phyloP scores from a whole-genome alignment of 805 yeast genomes.

The Candida michaelii region DNA sequence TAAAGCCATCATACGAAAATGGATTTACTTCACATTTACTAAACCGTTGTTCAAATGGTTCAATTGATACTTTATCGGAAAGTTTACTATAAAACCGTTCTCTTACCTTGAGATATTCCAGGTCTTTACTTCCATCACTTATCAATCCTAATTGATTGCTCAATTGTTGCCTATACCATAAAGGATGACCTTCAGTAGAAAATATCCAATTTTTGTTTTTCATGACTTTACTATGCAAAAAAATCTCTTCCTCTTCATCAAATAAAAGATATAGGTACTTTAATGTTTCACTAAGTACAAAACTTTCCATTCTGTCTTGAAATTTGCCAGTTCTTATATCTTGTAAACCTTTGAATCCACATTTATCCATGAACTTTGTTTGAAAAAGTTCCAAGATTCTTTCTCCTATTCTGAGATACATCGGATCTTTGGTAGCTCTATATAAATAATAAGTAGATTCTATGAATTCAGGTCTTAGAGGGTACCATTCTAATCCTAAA shows the following conservation, averaged over 20 bases:
- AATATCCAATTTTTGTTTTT: slow-evolving; percentile 53
- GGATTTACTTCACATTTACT: slow-evolving; percentile 34
- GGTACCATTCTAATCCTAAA: slow-evolving; percentile 81
- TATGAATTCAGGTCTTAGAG: slow-evolving; percentile 86
- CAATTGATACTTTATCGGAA: background rate
- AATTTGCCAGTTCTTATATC: slow-evolving; percentile 60
- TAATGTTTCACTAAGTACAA: slow-evolving; percentile 82
- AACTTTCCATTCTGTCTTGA: slow-evolving; percentile 89
- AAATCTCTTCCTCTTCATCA: slow-evolving; percentile 57
- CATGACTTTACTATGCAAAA: slow-evolving; percentile 35
- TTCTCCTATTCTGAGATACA: slow-evolving; percentile 75
- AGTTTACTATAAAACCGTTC: background rate
- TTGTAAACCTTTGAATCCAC: slow-evolving; percentile 81
- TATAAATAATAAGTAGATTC: slow-evolving; percentile 86
- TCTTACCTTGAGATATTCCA: background rate
- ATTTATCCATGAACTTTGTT: slow-evolving; percentile 51
- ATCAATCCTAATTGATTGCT: background rate
- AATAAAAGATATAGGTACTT: slow-evolving; percentile 80
- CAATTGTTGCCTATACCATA: slow-evolving; percentile 58
- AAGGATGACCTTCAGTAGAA: slow-evolving; percentile 90
- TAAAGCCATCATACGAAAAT: slow-evolving; percentile 19
- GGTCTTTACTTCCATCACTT: background rate
- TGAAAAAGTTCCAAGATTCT: slow-evolving; percentile 57
- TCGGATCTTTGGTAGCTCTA: slow-evolving; percentile 82
- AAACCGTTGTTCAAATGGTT: slow-evolving; percentile 16